These are phyloP conservation scores for Aspergillus sp. DNA, from an alignment of 2,329 filamentous ascomycete genomes.

Conservation along the genomic window DNA sequence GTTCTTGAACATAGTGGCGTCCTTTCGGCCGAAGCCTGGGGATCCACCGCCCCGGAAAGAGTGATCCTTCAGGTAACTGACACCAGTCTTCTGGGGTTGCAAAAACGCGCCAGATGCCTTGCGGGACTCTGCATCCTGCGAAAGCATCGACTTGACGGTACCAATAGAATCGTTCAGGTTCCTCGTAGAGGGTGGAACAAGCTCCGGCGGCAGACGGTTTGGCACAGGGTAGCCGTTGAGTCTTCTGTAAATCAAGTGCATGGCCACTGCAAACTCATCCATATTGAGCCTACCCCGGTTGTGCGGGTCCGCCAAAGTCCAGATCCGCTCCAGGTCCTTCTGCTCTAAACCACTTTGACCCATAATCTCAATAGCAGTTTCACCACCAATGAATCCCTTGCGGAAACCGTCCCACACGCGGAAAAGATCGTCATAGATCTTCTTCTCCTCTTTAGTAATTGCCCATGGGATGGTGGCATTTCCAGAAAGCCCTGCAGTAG, in stretches of 20 bases:
- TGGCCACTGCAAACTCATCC: constrained; percentile 95
- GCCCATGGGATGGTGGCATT: constrained; percentile 98
- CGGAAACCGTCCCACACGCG: constrained; percentile 91
- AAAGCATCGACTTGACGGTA: constrained; percentile 81
- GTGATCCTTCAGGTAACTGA: constrained; percentile 93
- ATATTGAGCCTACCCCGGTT: constrained; percentile 92
- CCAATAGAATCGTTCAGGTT: constrained; percentile 92
- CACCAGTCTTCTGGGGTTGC: constrained; percentile 92
- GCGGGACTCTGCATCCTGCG: constrained; percentile 79
- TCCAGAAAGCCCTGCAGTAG: constrained; percentile 77
- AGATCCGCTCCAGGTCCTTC: constrained; percentile 80
- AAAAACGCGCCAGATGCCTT: constrained; percentile 86
- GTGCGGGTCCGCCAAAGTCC: constrained; percentile 88
- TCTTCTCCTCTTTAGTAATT: constrained; percentile 98
- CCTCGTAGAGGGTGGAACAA: constrained; percentile 88
- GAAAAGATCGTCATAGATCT: constrained; percentile 90
- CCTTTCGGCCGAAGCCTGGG: constrained; percentile 63
- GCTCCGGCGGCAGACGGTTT: constrained; percentile 76
- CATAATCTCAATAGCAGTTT: constrained; percentile 93
- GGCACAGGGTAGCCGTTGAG: constrained; percentile 93
- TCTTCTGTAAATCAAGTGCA: constrained; percentile 98
- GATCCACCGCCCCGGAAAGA: constrained; percentile 69
- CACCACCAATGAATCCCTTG: constrained; percentile 86
- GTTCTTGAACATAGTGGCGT: constrained; percentile 94
- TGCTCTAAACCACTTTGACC: constrained; percentile 92